Evolutionary conservation across 768 basidiomycete genomes (phyloP), one percentile per base, ranked within the genome.

Genomic region (Lenzites betulinus): DNA sequence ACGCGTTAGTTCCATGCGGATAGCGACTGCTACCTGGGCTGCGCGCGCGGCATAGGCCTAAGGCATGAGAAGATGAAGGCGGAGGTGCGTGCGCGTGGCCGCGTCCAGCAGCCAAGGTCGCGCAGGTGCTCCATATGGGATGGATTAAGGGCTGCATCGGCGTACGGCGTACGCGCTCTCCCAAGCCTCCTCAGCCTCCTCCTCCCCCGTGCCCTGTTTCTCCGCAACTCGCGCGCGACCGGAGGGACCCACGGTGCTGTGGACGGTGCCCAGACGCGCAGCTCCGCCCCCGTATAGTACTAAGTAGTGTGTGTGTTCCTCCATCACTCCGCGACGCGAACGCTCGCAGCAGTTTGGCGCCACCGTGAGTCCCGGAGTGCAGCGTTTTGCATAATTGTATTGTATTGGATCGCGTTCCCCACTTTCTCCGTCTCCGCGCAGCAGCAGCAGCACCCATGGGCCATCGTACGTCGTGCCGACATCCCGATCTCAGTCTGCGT

Each of bases 281-380:
- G 3, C 30, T 33, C 6, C 4, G 30, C 30, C 4, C 30, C 30
- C 30, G 30, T 33, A 33, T 33, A 11, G 4, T 33, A 4, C 11
- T 42, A 4, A 42, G 41, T 16, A 13, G 16, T 42, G 30, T 4
- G 11, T 11, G n/a, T n/a, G n/a, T n/a, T n/a, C n/a, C n/a, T n/a
- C n/a, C n/a, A n/a, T n/a, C n/a, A n/a, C 30, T 33, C 30, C 30
- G 30, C 30, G 30, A 33, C 11, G 30, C 11, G 30, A 4, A 4
- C 30, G 30, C 11, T 33, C 38, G 38, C 38, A 15, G 4, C 38
- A 39, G 4, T 7, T 46, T 62, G 44, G 61, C 61, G 61, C 61
- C 36, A 48, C 61, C 61, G 61, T 49, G 55, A 49, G 51, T 62
- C 51, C 61, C 56, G 61, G 61, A 58, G 56, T 26, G 12, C 11